Evolutionary conservation across 2,329 filamentous ascomycete genomes (phyloP), one percentile per base, ranked within the genome.

Genomic region (Didymella lethalis): DNA sequence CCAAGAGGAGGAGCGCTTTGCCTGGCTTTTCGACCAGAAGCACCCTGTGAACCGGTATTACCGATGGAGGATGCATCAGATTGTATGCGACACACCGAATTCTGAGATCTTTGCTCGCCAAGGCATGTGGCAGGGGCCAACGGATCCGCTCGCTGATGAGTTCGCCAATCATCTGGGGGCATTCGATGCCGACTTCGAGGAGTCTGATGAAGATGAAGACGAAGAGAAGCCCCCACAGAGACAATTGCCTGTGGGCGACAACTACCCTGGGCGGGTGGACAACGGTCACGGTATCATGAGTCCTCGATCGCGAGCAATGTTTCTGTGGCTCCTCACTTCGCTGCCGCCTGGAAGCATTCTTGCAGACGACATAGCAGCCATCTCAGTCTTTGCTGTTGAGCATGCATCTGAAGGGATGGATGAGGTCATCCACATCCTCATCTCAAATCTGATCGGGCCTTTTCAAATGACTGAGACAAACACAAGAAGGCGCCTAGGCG

Each of bases 21-120:
- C 93, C 0, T 99, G 93, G 91, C 82, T 99, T 5, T 99, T 92
- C 89, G 90, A 98, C 75, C 20, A 85, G 88, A 64, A 93, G 88
- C 74, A 76, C 36, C 70, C 82, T 84, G 62, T 93, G 88, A 26
- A 94, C 90, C 16, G 96, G 16, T 99, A 93, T 85, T 98, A 98
- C 76, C 88, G 95, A 43, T 98, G 92, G 90, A 87, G 92, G 44
- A 73, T 98, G 44, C 97, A 93, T 91, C 88, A 95, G 67, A 84
- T 94, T 8, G 82, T 94, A n/a, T 93, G 90, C 0, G 88, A 68
- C 34, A 65, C 64, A 7, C 55, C 64, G 4, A 66, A 65, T 38
- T 45, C 64, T 2, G 70, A 73, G 47, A 68, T 75, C 8, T 75
- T 73, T 25, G 52, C 62, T 3, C 48, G 63, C 25, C 63, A 71